Evolutionary conservation across 208 protist genomes (phyloP), one percentile per base, ranked within the genome.

Genomic region (Jaenimonas drosophilae): DNA sequence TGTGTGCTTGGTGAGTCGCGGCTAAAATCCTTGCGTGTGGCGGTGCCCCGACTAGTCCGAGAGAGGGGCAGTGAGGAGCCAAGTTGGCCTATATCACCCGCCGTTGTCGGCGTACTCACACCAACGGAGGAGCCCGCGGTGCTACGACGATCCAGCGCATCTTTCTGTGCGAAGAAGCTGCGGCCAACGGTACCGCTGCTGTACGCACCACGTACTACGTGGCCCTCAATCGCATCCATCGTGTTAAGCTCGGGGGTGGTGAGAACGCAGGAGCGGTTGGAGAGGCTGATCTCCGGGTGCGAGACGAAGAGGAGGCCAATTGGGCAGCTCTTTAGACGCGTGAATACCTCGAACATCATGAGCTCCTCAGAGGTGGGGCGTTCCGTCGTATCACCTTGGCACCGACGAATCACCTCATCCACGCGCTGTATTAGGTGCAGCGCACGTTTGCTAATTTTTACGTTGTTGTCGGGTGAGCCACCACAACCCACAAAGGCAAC

Each of bases 221-320:
- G 88, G 5, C 54, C 61, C 48, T 68, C 64, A 12, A 81, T 64
- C 26, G 61, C 49, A 32, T 85, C 75, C 25, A 73, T 72, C n/a
- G 56, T 55, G 7, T 61, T 27, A 36, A 91, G 77, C 21, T 70
- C 68, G 3, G 72, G 73, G 24, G 76, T 78, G 41, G 64, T 76
- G 42, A 86, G 61, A 16, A 91, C 71, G 17, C 64, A 68, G 4
- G 71, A 76, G 17, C 75, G 71, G 48, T 86, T 91, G 5, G 83
- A 87, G 25, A 88, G 55, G 6, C 66, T 66, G n/a, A 91, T 61
- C 37, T 88, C 75, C 2, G 76, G 83, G 54, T 91, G 77, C 12
- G 52, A 63, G 23, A 65, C 40, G 53, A 86, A 91, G 4, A 88
- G 61, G 9, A 38, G 44, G 6, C 69, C 77, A 19, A 83, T 64